phyloP scores from a whole-genome alignment of 2,329 filamentous ascomycete species.

The Xylariales sp. region DNA sequence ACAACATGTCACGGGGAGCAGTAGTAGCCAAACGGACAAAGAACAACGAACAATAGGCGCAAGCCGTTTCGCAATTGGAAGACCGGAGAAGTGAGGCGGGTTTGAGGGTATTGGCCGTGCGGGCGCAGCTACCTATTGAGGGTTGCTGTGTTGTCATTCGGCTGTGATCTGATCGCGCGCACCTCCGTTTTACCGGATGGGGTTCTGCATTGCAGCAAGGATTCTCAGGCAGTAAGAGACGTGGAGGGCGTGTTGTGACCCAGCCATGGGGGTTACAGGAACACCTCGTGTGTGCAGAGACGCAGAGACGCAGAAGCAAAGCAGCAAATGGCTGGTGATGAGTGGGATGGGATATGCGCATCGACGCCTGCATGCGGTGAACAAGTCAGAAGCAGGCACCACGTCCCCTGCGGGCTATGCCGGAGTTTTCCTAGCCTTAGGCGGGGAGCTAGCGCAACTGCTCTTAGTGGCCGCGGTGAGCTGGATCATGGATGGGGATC shows the following conservation, averaged over 20 bases:
- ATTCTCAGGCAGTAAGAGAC: too few relatives aligned
- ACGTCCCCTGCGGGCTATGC: constrained; percentile 1
- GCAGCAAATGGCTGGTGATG: too few relatives aligned
- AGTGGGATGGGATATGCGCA: constrained; percentile 1
- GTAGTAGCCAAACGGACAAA: too few relatives aligned
- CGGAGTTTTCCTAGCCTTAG: neutral
- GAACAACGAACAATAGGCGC: too few relatives aligned
- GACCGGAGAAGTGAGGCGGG: constrained; percentile 13
- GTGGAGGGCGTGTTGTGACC: too few relatives aligned
- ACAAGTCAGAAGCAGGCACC: constrained; percentile 1
- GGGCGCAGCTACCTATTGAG: constrained; percentile 13
- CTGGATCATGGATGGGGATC: too few relatives aligned
- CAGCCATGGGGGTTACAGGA: neutral
- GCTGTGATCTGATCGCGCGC: constrained; percentile 3
- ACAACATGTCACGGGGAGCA: constrained; percentile 6
- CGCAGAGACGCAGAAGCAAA: too few relatives aligned
- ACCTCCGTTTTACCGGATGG: too few relatives aligned
- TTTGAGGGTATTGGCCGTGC: constrained; percentile 14
- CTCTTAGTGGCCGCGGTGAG: too few relatives aligned
- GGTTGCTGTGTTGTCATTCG: constrained; percentile 10
- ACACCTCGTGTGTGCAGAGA: neutral
- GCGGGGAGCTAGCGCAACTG: too few relatives aligned
- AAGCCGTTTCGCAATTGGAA: constrained; percentile 6
- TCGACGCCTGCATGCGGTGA: constrained; percentile 8
- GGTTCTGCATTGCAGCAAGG: neutral